Conservation (phyloP, 352 stramenopile species). For the Aphanomyces euteiches region DNA sequence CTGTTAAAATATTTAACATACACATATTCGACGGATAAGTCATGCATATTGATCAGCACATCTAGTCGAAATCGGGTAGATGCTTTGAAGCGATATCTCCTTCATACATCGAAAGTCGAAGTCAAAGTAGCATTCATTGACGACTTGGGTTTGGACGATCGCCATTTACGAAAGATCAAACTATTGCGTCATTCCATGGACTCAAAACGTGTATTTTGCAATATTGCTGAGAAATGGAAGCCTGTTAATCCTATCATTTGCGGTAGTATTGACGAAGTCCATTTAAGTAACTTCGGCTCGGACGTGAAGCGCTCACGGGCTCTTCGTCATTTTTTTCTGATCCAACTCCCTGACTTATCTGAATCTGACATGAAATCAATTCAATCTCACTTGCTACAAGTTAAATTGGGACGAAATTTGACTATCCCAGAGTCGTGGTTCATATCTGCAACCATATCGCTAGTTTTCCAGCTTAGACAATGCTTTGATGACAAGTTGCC, state of each 20-base stretch:
- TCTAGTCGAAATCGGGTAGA: not conserved
- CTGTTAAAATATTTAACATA: no score
- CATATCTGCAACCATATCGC: not conserved
- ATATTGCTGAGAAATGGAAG: not conserved
- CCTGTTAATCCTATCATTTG: not conserved
- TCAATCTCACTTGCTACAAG: not conserved
- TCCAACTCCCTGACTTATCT: not conserved
- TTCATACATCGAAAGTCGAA: not conserved
- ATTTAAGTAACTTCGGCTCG: not conserved
- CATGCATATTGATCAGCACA: not conserved
- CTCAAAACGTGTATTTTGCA: not conserved
- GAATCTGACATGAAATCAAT: not conserved
- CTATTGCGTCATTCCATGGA: not conserved
- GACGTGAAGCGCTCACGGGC: not conserved
- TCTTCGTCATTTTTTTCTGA: not conserved
- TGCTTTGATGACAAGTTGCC: not conserved
- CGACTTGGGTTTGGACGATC: not conserved
- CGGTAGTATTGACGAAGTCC: not conserved
- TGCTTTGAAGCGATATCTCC: not conserved
- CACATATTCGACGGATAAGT: not conserved
- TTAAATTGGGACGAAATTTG: not conserved
- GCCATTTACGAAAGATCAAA: not conserved
- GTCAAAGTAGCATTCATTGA: conserved; percentile 2
- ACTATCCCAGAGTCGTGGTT: not conserved
- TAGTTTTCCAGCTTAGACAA: not conserved